These are phyloP conservation scores for Fusarium continuum DNA, from an alignment of 2,329 filamentous ascomycete species.

Conservation along the genomic window DNA sequence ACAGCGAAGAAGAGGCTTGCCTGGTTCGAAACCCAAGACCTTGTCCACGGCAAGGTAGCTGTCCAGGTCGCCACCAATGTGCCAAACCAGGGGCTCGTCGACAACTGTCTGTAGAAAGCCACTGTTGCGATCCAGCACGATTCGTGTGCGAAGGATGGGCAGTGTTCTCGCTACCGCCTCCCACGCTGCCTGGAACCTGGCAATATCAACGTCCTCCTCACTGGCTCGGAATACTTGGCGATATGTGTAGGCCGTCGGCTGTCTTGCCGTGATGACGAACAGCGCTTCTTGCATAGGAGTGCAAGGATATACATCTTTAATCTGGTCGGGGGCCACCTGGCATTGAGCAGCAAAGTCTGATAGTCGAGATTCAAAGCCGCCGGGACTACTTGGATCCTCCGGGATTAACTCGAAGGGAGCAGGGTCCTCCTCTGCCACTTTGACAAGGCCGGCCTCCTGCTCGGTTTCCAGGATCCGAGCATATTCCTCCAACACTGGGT, in stretches of 20 bases:
- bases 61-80: not conserved
- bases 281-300: not conserved
- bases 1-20: not conserved
- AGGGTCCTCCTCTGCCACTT: not conserved
- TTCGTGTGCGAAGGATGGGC: not conserved
- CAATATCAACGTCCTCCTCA: not conserved
- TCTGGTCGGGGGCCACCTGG: not conserved
- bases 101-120: not conserved
- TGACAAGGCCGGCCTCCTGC: not conserved
- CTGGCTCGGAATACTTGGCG: not conserved
- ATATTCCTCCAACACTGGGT: too few relatives aligned
- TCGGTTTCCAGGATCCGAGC: not conserved
- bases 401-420: not conserved
- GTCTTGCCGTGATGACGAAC: not conserved
- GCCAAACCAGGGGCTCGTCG: not conserved
- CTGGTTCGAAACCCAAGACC: not conserved
- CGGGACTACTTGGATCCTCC: not conserved
- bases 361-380: not conserved
- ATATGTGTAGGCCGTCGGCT: not conserved
- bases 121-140: not conserved
- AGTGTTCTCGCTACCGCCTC: not conserved
- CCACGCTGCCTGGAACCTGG: not conserved
- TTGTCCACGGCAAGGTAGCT: not conserved
- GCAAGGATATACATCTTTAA: slow-evolving; percentile 5
- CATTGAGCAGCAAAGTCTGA: not conserved